phyloP scores from a whole-genome alignment of 352 stramenopile genomes.

The Pythium sukuiense region DNA sequence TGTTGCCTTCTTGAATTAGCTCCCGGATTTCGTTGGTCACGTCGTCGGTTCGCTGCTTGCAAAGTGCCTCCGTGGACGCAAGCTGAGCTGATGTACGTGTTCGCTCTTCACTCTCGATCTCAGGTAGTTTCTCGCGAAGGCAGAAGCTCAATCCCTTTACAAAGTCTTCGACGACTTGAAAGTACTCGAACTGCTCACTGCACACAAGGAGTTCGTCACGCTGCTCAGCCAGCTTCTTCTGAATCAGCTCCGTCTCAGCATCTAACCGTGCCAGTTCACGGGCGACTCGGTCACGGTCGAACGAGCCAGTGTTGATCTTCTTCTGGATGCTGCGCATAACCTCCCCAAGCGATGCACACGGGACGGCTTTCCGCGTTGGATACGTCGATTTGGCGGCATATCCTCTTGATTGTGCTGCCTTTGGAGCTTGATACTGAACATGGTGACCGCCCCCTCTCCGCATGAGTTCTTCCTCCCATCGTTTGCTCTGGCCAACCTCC shows the following conservation, averaged over 20 bases:
- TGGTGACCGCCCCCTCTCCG: slow-evolving; percentile 54
- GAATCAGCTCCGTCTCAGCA: slow-evolving; percentile 43
- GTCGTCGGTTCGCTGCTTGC: slow-evolving; percentile 12
- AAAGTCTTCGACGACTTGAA: slow-evolving; percentile 74
- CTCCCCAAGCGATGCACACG: slow-evolving; percentile 44
- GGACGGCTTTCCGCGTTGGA: slow-evolving; percentile 50
- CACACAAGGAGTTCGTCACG: slow-evolving; percentile 46
- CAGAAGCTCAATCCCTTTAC: slow-evolving; percentile 76
- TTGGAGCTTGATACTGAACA: neutral
- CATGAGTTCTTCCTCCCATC: slow-evolving; percentile 82
- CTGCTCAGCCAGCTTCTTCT: slow-evolving; percentile 45
- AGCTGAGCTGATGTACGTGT: slow-evolving; percentile 29
- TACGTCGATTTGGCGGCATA: slow-evolving; percentile 32
- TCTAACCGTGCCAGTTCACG: slow-evolving; percentile 59
- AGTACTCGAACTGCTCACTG: slow-evolving; percentile 79
- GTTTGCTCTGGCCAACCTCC: slow-evolving; percentile 39
- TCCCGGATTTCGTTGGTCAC: slow-evolving; percentile 24
- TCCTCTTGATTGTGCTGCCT: slow-evolving; percentile 6
- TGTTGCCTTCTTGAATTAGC: neutral
- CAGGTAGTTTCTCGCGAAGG: slow-evolving; percentile 57
- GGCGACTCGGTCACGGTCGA: slow-evolving; percentile 46
- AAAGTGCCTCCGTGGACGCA: slow-evolving; percentile 4
- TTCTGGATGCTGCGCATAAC: slow-evolving; percentile 56
- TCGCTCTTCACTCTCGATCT: slow-evolving; percentile 50
- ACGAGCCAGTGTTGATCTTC: slow-evolving; percentile 40